phyloP scores from a whole-genome alignment of 371 early-diverging fungal genomes.

The Mortierella sp. region DNA sequence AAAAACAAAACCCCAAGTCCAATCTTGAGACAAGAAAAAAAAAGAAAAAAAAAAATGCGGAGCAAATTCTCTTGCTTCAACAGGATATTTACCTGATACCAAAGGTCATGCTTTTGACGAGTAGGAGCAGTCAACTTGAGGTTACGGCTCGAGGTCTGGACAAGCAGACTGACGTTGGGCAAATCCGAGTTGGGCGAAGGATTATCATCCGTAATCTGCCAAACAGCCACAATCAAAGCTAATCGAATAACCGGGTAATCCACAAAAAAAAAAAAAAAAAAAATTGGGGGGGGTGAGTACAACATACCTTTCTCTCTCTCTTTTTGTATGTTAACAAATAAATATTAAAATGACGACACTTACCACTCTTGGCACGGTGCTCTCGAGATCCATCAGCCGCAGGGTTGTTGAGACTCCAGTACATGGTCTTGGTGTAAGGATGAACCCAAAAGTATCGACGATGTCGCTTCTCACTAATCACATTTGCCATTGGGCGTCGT shows the following conservation, averaged over 20 bases:
- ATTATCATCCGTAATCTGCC: constrained; percentile 62
- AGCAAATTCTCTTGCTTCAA: too few relatives aligned
- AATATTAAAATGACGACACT: background rate
- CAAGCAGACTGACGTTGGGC: constrained; percentile 71
- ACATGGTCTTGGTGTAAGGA: constrained; percentile 77
- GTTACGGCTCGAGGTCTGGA: constrained; percentile 74
- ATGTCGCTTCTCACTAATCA: constrained; percentile 66
- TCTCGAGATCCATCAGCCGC: constrained; percentile 58
- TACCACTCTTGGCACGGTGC: constrained; percentile 63
- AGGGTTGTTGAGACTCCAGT: constrained; percentile 74
- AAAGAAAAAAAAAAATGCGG: too few relatives aligned
- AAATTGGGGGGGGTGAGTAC: background rate
- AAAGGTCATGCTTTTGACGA: constrained; percentile 74
- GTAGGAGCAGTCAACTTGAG: constrained; percentile 77
- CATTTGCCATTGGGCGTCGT: constrained; percentile 55
- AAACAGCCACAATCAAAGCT: constrained; percentile 68
- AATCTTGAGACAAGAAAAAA: too few relatives aligned
- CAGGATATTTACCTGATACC: constrained; percentile 62
- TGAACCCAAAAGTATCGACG: constrained; percentile 80
- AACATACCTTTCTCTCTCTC: background rate
- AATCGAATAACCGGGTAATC: too few relatives aligned
- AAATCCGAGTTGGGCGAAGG: constrained; percentile 53
- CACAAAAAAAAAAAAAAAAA: background rate
- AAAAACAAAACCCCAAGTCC: too few relatives aligned
- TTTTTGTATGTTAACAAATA: background rate